Base-by-base conservation (phyloP, 768 basidiomycete species). In the Mycena galopus region DNA sequence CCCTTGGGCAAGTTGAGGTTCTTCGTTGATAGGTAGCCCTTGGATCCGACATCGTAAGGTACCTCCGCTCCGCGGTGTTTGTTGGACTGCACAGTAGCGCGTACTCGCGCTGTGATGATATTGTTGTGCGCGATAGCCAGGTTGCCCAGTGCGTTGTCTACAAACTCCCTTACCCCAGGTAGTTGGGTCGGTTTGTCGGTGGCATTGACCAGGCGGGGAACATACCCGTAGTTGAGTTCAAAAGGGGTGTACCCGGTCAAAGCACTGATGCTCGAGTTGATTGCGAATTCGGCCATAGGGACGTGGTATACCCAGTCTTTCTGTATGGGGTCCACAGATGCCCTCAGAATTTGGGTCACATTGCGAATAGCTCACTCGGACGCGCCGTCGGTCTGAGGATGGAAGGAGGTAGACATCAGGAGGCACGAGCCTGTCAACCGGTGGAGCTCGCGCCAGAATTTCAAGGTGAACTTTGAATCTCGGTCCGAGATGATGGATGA, bases 361-460 rank as follows among this genome's bases (percentile, higher is more conserved):
- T 60, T 75, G 0, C 77, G 44, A 44, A 81, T 85, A 0, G 75
- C 78, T 11, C 78, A 66, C 73, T 81, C 78, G 0, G 79, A 75
- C 29, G 78, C 79, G 0, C 84, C 82, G 72, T 86, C 83, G 1
- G 82, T 86, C 60, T 86, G 83, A 0, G 83, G 85, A 63, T 86
- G 86, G 65, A 82, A 86, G 0, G 83, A 81, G 3, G 77, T 84
- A 3, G 77, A 85, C 79, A 86, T 81, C 0, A 77, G 56, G 0
- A 85, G 73, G 32, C 79, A 77, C 0, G 79, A 72, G 2, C 84
- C 81, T 7, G 84, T 19, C 0, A 81, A 21, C 14, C 60, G 42
- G 39, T 79, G 74, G 77, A 56, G n/a, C 61, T 71, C 39, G 33
- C 44, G 42, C 61, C 61, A 63, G 29, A 63, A 63, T 50, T 47